Evolutionary conservation across 768 basidiomycete species (phyloP).

Genomic region (Trametes maxima): DNA sequence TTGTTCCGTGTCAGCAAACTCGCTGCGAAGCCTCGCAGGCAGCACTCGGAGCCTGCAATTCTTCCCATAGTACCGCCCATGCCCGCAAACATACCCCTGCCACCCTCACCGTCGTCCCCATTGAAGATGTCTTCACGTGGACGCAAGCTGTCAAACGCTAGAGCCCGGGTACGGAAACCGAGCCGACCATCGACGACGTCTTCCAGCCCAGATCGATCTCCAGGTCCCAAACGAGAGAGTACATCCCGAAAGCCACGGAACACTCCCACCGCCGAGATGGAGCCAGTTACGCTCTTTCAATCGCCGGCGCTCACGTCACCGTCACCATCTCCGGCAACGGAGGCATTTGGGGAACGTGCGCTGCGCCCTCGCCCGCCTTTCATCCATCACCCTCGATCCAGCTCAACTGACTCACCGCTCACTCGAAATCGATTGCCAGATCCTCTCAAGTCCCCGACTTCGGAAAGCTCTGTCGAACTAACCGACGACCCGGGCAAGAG

Average conservation of each 20-base stretch:
- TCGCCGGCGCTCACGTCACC: slow-evolving; percentile 12
- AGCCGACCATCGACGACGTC: slow-evolving; percentile 46
- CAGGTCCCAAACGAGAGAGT: slow-evolving; percentile 2
- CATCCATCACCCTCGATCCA: slow-evolving; percentile 31
- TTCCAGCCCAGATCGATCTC: slow-evolving; percentile 34
- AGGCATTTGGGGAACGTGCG: slow-evolving; percentile 2
- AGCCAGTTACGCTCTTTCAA: slow-evolving; percentile 10
- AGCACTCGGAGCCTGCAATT: slow-evolving; percentile 19
- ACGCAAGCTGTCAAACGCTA: slow-evolving; percentile 21
- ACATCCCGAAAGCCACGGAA: background rate
- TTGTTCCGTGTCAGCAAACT: slow-evolving; percentile 66
- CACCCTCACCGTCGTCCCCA: slow-evolving; percentile 23
- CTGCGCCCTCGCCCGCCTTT: slow-evolving; percentile 19
- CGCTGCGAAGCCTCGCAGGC: slow-evolving; percentile 33
- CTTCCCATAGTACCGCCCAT: slow-evolving; percentile 16
- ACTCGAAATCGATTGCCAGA: slow-evolving; percentile 16
- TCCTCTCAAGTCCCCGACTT: slow-evolving; percentile 14
- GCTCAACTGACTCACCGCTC: slow-evolving; percentile 32
- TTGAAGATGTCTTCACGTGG: slow-evolving; percentile 14
- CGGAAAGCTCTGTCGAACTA: slow-evolving; percentile 11
- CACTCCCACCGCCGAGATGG: background rate
- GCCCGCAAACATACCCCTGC: slow-evolving; percentile 13
- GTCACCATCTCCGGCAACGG: background rate
- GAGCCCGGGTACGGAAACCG: slow-evolving; percentile 6
- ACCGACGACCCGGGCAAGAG: slow-evolving; percentile 31